Evolutionary conservation across 23 red algal genomes (phyloP), one percentile per base, ranked within the genome.

Genomic region (Chondrus crispus): DNA sequence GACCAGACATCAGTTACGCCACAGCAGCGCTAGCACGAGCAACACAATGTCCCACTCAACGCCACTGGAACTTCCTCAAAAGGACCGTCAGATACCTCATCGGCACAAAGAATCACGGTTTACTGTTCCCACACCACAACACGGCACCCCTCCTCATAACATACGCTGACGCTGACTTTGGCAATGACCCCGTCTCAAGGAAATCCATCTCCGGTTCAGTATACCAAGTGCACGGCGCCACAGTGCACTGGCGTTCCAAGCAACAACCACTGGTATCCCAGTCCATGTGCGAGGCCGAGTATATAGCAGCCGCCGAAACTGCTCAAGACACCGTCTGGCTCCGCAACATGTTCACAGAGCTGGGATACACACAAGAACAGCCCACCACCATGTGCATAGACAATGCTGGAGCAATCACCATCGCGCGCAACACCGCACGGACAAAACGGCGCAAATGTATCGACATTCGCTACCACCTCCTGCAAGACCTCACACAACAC

Each of bases 1-100:
- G 71, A 77, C 71, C 71, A 35, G 71, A 77, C 43, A 77, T 77
- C 44, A 24, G 29, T 22, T 77, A 39, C 71, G 71, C 71, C 38
- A 38, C 44, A 24, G 32, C 71, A 38, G 37, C 43, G 26, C 12
- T 77, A 48, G 37, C 71, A 77, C 32, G 71, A 2, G 29, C 32
- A 48, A 42, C 43, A 22, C 71, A 77, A n/a, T 26, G n/a, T 77
- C 71, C 44, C 38, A 37, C 71, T 77, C 26, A 24, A 39, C 71
- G 1, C n/a, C 12, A 77, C 38, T 37, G 32, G 24, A 38, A 39
- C 38, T 40, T 77, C 1, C 0, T 37, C 28, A 77, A 77, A 1
- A 77, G 71, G 71, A 24, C 19, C 10, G 37, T 77, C n/a, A 77
- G 71, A 1, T 77, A 77, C 1, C 38, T 77, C 44, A n/a, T 48